Conservation (phyloP, 163 green algal species). For the Volvox carteri region DNA sequence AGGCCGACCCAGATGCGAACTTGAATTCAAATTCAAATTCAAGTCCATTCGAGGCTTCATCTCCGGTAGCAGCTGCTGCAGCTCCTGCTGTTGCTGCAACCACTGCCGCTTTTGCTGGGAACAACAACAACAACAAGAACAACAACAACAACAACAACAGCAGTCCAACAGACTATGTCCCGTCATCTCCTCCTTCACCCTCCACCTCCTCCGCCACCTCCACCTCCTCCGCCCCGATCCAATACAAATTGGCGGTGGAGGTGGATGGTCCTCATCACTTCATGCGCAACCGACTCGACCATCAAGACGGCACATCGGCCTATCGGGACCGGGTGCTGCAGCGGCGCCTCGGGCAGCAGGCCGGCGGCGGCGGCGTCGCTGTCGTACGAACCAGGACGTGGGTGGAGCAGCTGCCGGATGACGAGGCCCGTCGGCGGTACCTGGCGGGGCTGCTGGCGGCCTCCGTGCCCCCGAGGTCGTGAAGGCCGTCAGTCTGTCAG, state of each 20-base stretch:
- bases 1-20: not conserved
- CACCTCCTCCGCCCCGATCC: not conserved
- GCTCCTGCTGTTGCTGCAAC: too few relatives aligned
- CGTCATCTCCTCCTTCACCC: too few relatives aligned
- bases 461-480: too few relatives aligned
- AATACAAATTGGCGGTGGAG: slow-evolving; percentile 28
- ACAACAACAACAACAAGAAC: too few relatives aligned
- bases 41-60: too few relatives aligned
- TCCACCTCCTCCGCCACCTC: not conserved
- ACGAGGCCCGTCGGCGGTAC: not conserved
- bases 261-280: slow-evolving; percentile 44
- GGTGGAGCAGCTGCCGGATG: not conserved
- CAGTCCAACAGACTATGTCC: too few relatives aligned
- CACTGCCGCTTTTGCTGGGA: not conserved
- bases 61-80: too few relatives aligned
- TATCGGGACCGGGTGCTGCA: slow-evolving; percentile 1
- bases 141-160: too few relatives aligned
- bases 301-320: not conserved
- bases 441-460: slow-evolving; percentile 16
- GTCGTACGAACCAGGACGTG: not conserved
- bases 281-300: slow-evolving; percentile 24
- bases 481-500: too few relatives aligned
- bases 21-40: not conserved
- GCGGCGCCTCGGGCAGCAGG: not conserved
- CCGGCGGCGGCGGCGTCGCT: not conserved